Evolutionary conservation across 345 rosid genomes (phyloP), one percentile per base, ranked within the genome.

Genomic region (Aquilaria malaccensis): DNA sequence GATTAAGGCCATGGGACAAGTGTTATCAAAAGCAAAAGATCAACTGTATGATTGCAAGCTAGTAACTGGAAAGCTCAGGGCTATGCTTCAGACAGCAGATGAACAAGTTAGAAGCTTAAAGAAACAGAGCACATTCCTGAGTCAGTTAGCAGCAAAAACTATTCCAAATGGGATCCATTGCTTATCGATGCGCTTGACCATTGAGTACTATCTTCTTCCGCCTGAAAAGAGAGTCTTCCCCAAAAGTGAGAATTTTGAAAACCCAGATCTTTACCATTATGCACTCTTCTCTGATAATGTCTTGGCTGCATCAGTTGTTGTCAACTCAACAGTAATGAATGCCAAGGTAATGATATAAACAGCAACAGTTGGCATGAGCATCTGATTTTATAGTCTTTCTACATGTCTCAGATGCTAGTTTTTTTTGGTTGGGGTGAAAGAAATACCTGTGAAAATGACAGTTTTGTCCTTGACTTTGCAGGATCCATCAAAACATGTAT

Each of bases 251-350:
- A 95, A 95, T 74, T 76, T 81, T 72, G 97, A 82, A 71, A 86
- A 91, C 66, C 88, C 93, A 53, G 79, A 79, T 77, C 93, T 95
- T 50, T 74, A 88, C 59, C 99, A 95, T 71, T 95, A 95, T 73
- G 97, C 99, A 41, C 85, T 95, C 70, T 95, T 95, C 79, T 95
- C 99, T 12, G 99, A 95, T 77, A 95, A 95, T 76, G 99, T 95
- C 58, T 80, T 95, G 82, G 99, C 99, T 79, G 96, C 99, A 69
- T 95, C 99, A 55, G 97, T 95, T 57, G 99, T 95, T 70, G 97
- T 95, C 67, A 95, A 95, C 84, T 95, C 99, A 65, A 83, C 99
- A 41, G 65, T 91, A 72, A 69, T 70, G 80, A 95, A 95, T 69
- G 95, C 99, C 49, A 95, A 91, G 97, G 99, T 95, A 68, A 72